phyloP scores from a whole-genome alignment of 1,284 basidiomycete genomes.

The Trichosporon sp. region DNA sequence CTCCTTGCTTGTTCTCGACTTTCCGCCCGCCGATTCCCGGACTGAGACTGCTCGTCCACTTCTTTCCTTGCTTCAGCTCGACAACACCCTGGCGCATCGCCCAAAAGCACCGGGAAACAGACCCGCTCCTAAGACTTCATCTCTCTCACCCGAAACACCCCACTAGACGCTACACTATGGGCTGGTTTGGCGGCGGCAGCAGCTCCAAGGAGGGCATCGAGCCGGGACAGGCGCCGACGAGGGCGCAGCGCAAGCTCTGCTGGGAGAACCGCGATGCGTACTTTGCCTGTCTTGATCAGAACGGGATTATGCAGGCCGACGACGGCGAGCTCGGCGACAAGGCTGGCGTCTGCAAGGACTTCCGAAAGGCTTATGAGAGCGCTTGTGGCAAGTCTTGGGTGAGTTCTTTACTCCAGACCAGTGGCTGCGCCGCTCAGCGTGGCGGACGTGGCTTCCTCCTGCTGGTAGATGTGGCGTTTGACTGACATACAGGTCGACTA shows the following conservation, averaged over 20 bases:
- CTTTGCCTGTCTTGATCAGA: conserved; percentile 46
- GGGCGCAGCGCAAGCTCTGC: conserved; percentile 45
- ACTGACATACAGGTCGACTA: conserved; percentile 46
- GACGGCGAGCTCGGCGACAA: conserved; percentile 29
- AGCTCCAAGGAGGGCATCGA: not conserved
- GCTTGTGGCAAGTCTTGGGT: conserved; percentile 50
- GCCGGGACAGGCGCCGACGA: conserved; percentile 36
- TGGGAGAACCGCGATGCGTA: conserved; percentile 48
- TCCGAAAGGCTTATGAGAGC: conserved; percentile 39
- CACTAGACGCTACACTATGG: not conserved
- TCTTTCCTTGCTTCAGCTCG: not conserved
- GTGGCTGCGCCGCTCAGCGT: not conserved
- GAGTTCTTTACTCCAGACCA: conserved; percentile 21
- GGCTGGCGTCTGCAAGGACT: conserved; percentile 31
- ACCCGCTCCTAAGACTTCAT: no score
- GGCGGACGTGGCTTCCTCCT: not conserved
- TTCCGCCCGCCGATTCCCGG: not conserved
- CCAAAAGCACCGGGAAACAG: no score
- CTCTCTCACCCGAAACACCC: not conserved
- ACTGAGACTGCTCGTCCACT: conserved; percentile 5
- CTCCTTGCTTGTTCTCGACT: conserved; percentile 9
- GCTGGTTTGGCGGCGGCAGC: conserved; percentile 4
- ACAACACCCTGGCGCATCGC: not conserved
- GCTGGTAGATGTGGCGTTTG: not conserved
- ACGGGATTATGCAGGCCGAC: conserved; percentile 35